phyloP scores from a whole-genome alignment of 1,284 basidiomycete species.

The Vanrija sp. region DNA sequence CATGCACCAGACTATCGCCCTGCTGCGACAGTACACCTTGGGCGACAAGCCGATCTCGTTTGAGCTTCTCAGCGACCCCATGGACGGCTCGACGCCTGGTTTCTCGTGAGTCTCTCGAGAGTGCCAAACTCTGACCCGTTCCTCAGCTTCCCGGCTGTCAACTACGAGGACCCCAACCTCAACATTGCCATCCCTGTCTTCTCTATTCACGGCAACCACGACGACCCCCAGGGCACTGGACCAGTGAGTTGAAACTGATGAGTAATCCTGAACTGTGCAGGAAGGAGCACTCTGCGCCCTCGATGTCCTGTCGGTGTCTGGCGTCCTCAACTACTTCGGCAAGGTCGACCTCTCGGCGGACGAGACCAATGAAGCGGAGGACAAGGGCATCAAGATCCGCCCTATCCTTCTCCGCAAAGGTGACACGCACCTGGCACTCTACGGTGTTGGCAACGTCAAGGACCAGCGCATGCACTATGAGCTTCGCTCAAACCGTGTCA shows the following conservation, averaged over 20 bases:
- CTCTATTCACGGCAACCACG: conserved; percentile 98
- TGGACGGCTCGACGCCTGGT: conserved; percentile 76
- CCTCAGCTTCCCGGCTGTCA: conserved; percentile 84
- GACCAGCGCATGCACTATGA: conserved; percentile 96
- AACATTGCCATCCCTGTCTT: conserved; percentile 95
- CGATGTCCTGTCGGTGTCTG: conserved; percentile 88
- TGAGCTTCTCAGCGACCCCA: conserved; percentile 86
- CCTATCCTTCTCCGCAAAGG: conserved; percentile 91
- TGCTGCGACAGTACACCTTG: conserved; percentile 85
- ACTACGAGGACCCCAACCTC: conserved; percentile 95
- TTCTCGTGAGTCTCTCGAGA: conserved; percentile 62
- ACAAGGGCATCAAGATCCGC: conserved; percentile 73
- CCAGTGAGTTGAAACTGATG: conserved; percentile 58
- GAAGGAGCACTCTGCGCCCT: conserved; percentile 93
- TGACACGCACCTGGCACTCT: conserved; percentile 76
- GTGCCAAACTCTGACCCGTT: conserved; percentile 1
- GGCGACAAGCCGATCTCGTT: conserved; percentile 80
- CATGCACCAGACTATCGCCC: conserved; percentile 79
- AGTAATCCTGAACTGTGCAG: conserved; percentile 50
- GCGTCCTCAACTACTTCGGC: conserved; percentile 96
- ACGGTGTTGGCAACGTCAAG: conserved; percentile 95
- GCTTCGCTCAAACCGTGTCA: conserved; percentile 83
- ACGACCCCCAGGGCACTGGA: conserved; percentile 95
- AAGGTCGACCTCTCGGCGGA: conserved; percentile 59
- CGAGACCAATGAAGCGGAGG: conserved; percentile 53